Base-by-base conservation (phyloP, 2,329 filamentous ascomycete species). In the Cladosporium sp. region DNA sequence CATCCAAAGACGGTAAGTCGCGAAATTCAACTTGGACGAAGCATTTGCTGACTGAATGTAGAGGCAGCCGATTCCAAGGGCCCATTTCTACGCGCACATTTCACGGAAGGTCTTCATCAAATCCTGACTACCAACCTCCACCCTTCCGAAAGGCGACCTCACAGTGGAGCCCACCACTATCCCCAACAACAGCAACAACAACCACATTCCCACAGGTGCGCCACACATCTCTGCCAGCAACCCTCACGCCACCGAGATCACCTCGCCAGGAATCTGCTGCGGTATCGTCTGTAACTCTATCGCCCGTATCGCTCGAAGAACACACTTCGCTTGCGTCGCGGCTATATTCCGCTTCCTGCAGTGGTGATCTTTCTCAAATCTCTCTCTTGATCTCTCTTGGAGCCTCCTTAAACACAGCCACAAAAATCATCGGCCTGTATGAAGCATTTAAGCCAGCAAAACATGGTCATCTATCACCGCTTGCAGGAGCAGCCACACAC, bases 401-500 rank as follows among this genome's bases (percentile, higher is more conserved):
- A 16, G 74, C 73, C 18, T 67, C 72, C 1, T 65, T 75, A 58
- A 71, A 76, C 59, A 69, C 69, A 2, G 69, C 69, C 8, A 70
- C 69, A 1, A 57, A 72, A 10, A 71, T 76, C 6, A 65, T 67
- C 29, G 69, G 68, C 10, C 68, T 76, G 6, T 76, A 75, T 67
- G 72, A 75, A 61, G 67, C 70, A 12, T 76, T 76, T 70, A 75
- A 73, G 63, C 75, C 75, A 12, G 72, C 75, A 40, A 76, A 76
- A 55, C 62, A 71, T 3, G 75, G 75, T 35, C 68, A 69, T 26
- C 71, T 76, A 11, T 74, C 73, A 5, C 70, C 74, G 12, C 69
- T 76, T 5, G 75, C 75, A 21, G 75, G 74, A n/a, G 75, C 75
- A 33, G 73, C 73, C 12, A 65, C 69, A 1, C 64, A 74, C 44